phyloP scores from a whole-genome alignment of 352 stramenopile species.

The Pythium aphanidermatum region DNA sequence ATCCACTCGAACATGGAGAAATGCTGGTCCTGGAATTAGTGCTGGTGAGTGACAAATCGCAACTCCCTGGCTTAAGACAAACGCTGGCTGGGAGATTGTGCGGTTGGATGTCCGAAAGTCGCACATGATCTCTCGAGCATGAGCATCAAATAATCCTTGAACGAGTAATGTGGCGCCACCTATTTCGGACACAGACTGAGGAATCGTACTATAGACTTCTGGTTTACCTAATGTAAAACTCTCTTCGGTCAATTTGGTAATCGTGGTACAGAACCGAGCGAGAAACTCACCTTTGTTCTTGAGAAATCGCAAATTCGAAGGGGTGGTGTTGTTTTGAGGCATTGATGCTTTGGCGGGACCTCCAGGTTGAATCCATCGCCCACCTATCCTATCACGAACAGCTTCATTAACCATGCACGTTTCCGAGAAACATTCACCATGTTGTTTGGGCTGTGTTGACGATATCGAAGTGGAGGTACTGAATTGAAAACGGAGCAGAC shows the following conservation, averaged over 20 bases:
- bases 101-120: neutral
- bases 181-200: conserved; percentile 3
- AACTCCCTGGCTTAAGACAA: neutral
- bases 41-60: conserved; percentile 4
- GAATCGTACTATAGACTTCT: neutral
- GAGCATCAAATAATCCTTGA: conserved; percentile 2
- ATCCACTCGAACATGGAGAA: conserved; percentile 2
- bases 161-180: conserved; percentile 7
- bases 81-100: neutral
- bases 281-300: too few relatives aligned
- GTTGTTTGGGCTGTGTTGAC: too few relatives aligned
- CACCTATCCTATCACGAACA: too few relatives aligned
- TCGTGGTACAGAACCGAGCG: too few relatives aligned
- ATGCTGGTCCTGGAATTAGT: conserved; percentile 2
- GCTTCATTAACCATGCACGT: too few relatives aligned
- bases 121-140: neutral
- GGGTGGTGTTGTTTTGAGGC: too few relatives aligned
- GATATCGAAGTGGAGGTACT: too few relatives aligned
- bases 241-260: too few relatives aligned
- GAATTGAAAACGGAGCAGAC: conserved; percentile 4
- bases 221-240: too few relatives aligned
- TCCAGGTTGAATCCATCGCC: too few relatives aligned
- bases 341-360: too few relatives aligned
- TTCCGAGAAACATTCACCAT: neutral
- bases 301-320: too few relatives aligned